Evolutionary conservation across 495 filamentous ascomycete genomes (phyloP), one percentile per base, ranked within the genome.

Genomic region (Astrothelium macrocarpum): DNA sequence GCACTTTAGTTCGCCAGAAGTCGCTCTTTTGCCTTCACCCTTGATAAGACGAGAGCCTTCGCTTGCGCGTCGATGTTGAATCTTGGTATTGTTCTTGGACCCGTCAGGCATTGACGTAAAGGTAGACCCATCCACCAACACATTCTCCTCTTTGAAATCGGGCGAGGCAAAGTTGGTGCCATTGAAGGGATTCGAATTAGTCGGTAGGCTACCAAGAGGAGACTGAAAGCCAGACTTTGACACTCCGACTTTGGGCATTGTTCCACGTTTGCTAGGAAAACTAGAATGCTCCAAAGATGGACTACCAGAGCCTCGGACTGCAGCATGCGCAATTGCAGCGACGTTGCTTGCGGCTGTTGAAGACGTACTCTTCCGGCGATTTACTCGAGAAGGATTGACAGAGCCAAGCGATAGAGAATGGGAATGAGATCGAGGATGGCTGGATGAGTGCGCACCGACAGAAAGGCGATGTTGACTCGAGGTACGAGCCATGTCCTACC

Each of bases 321-420:
- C 80, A 2, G 90, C 87, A 32, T 88, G 89, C 34, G 88, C 86
- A 63, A 89, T 79, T 23, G 84, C 87, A 18, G 89, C 89, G 32
- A 87, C 84, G 75, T 90, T 94, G 71, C 84, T 82, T 32, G 83
- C 81, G 31, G 86, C 84, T 34, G 83, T 86, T 60, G 89, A 90
- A 67, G 91, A 86, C 76, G 86, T 91, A 76, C 92, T 96, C 84
- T 97, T 98, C 63, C 94, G 83, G 66, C 94, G 90, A 65, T 89
- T 91, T 65, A 98, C 84, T 61, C 94, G 90, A 74, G 65, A 53
- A 31, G 96, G 87, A 76, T 90, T 93, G 76, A 90, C 81, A 42
- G 90, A 84, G 69, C 90, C 87, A 65, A 90, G 77, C 46, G 90
- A 90, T 61, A 90, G 78, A 18, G 89, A 93, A 73, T 95, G 88